phyloP scores from a whole-genome alignment of 352 stramenopile genomes.

The Phytophthora litchii region DNA sequence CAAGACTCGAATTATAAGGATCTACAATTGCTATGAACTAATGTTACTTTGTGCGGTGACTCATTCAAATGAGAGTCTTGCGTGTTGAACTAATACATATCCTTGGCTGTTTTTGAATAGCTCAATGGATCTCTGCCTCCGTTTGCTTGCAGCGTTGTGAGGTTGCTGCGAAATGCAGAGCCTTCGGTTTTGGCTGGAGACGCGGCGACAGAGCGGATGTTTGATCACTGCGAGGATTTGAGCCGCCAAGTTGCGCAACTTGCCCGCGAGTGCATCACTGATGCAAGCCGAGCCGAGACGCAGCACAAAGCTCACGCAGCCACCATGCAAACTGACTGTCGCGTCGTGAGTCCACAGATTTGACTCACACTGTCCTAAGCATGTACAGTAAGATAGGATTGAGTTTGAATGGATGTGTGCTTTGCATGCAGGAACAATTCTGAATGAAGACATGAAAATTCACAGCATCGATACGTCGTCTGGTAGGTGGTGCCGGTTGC shows the following conservation, averaged over 20 bases:
- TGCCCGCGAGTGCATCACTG: too few relatives aligned
- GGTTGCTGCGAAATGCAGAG: slow-evolving; percentile 24
- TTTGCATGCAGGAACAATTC: slow-evolving; percentile 8
- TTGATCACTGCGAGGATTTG: slow-evolving; percentile 10
- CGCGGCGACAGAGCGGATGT: slow-evolving; percentile 2
- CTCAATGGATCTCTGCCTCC: slow-evolving; percentile 10
- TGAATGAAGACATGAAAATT: too few relatives aligned
- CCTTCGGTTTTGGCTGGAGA: background rate
- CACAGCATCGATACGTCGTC: too few relatives aligned
- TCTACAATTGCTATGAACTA: slow-evolving; percentile 12
- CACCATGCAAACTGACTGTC: background rate
- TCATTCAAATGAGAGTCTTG: slow-evolving; percentile 6
- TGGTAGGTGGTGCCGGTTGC: too few relatives aligned
- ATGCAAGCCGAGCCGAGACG: background rate
- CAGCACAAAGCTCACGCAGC: slow-evolving; percentile 30
- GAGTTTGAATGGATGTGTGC: too few relatives aligned
- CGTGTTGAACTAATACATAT: slow-evolving; percentile 11
- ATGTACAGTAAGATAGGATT: too few relatives aligned
- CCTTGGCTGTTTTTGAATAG: background rate
- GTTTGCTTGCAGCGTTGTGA: slow-evolving; percentile 19
- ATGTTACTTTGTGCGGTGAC: too few relatives aligned
- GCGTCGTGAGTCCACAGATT: too few relatives aligned
- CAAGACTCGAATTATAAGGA: slow-evolving; percentile 24
- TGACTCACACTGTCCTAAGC: too few relatives aligned
- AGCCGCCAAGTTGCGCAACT: too few relatives aligned